phyloP scores from a whole-genome alignment of 345 rosid genomes.

The Adansonia digitata region DNA sequence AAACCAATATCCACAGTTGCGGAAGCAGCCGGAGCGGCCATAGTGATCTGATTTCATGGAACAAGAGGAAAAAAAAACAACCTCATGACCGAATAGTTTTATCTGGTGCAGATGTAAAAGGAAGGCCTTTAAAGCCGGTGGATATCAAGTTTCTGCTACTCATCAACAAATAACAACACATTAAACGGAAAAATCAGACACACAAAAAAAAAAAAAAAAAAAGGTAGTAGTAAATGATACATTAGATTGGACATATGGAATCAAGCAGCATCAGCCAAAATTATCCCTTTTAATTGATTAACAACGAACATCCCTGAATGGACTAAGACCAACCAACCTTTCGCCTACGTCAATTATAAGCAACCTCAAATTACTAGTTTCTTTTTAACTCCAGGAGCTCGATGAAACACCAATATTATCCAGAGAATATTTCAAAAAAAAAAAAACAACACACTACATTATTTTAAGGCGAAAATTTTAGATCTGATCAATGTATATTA shows the following conservation, averaged over 20 bases:
- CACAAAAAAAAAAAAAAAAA: background rate
- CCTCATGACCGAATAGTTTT: background rate
- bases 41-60: constrained; percentile 1
- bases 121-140: background rate
- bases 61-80: background rate
- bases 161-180: background rate
- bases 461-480: background rate
- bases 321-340: background rate
- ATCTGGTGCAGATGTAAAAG: background rate
- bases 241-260: background rate
- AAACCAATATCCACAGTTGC: constrained; percentile 5
- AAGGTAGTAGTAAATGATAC: background rate
- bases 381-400: background rate
- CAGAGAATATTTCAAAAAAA: background rate
- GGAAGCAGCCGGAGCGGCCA: constrained; percentile 18
- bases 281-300: background rate
- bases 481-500: background rate
- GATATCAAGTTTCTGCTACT: background rate
- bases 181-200: background rate
- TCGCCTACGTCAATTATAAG: background rate
- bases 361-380: background rate
- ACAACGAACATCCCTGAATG: background rate
- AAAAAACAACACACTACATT: background rate
- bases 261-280: background rate
- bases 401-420: background rate